Evolutionary conservation across 1,284 basidiomycete species (phyloP).

Genomic region (Pseudozyma tsukubaensis): DNA sequence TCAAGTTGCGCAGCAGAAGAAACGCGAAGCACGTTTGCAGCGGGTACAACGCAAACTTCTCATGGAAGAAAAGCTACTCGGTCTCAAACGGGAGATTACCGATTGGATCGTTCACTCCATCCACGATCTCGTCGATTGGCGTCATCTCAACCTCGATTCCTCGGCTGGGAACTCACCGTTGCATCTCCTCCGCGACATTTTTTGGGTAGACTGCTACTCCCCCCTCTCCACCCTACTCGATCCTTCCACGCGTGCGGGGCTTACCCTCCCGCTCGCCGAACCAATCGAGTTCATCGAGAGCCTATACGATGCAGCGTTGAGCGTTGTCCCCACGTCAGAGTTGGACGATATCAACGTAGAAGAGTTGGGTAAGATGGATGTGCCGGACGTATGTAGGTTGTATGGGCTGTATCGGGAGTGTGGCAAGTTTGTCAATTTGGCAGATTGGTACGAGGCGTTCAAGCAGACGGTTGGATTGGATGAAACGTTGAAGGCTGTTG

Average conservation of each 20-base stretch:
- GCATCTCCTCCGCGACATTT: constrained; percentile 33
- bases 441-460: constrained; percentile 66
- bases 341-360: constrained; percentile 24
- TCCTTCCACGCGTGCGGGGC: constrained; percentile 26
- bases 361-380: not conserved
- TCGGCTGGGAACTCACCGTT: constrained; percentile 6
- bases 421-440: constrained; percentile 63
- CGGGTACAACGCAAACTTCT: constrained; percentile 41
- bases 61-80: constrained; percentile 48
- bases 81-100: constrained; percentile 48
- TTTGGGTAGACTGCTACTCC: constrained; percentile 37
- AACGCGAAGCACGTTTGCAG: constrained; percentile 33
- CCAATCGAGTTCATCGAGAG: constrained; percentile 38
- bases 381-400: constrained; percentile 59
- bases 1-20: constrained; percentile 18
- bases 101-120: constrained; percentile 38
- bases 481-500: constrained; percentile 2
- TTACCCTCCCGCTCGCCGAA: constrained; percentile 27
- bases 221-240: constrained; percentile 37
- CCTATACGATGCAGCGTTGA: constrained; percentile 42
- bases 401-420: constrained; percentile 60
- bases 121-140: constrained; percentile 39
- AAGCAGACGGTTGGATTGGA: constrained; percentile 47
- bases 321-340: constrained; percentile 31
- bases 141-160: constrained; percentile 8